Percentiles rank a stretch among this genome's conserved stretches.
These are phyloP conservation scores for Ceratocystis destructans DNA, from an alignment of 2,329 filamentous ascomycete species.

Conservation along the genomic window DNA sequence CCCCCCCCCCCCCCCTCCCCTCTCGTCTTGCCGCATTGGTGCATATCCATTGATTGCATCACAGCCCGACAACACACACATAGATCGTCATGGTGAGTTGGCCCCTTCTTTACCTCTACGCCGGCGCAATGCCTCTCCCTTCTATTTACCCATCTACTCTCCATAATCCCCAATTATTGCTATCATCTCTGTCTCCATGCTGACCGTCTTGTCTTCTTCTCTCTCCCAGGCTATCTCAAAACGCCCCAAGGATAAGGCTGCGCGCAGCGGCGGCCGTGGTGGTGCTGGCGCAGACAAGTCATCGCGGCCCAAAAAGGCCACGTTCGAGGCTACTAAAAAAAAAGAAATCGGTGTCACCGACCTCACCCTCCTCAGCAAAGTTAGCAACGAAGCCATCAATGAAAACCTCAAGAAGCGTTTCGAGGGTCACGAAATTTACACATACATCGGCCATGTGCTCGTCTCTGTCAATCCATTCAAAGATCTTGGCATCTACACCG, in stretches of 20 bases:
- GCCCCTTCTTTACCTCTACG: neutral
- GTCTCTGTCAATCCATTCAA: constrained; percentile 98
- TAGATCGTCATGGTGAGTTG: constrained; percentile 1
- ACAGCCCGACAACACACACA: neutral
- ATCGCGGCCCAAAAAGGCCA: constrained; percentile 77
- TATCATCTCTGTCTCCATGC: neutral
- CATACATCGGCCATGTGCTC: constrained; percentile 98
- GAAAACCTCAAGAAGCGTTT: constrained; percentile 98
- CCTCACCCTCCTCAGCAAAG: constrained; percentile 92
- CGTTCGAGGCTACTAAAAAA: constrained; percentile 93
- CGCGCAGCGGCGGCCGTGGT: constrained; percentile 24
- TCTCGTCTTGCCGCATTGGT: neutral
- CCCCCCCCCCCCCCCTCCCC: neutral
- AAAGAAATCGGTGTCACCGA: constrained; percentile 98
- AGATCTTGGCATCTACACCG: constrained; percentile 96
- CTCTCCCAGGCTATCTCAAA: constrained; percentile 34
- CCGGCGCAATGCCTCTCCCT: neutral
- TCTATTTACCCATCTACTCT: neutral
- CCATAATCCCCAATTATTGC: neutral
- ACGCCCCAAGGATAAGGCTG: constrained; percentile 36
- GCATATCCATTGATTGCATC: neutral
- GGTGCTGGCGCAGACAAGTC: constrained; percentile 30
- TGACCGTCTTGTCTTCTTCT: neutral
- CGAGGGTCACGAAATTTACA: constrained; percentile 96
- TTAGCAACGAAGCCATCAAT: constrained; percentile 98